Base-by-base conservation (phyloP, 2,329 filamentous ascomycete species). In the Bipolaris sorokiniana region DNA sequence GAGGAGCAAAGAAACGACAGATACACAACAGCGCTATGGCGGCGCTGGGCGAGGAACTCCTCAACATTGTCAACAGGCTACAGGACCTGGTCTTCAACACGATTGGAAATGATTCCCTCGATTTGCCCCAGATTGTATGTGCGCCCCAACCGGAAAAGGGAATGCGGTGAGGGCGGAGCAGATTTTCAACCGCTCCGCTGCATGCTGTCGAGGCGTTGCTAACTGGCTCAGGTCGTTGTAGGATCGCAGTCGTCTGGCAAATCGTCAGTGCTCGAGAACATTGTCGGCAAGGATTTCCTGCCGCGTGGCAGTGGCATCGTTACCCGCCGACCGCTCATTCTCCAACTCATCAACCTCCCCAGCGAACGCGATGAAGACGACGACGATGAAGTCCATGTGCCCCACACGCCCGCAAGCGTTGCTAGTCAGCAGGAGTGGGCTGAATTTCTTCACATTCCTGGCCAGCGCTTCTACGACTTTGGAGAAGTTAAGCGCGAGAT, bases 41-140 rank as follows among this genome's bases (percentile, higher is more conserved):
- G 76, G 88, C 94, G 73, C 88, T 99, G 72, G 94, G 95, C 75
- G 95, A 99, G 80, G 93, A 99, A 80, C 83, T 99, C 79, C 87
- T 99, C 77, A 88, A 87, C 69, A 96, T 92, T 65, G 95, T 99
- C 81, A 99, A 99, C 84, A 96, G 96, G 84, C 85, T 99, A 73
- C 95, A 99, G 80, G 95, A 98, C 79, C 82, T 99, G 74, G 95
- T 99, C 74, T 99, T 99, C 84, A 99, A 99, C 82, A 99, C 95
- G 68, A 99, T 99, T 78, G 95, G 95, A 79, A 98, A 93, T 82
- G 95, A 99, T 79, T 98, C 94, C 51, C 86, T 99, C 60, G 95
- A 99, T 80, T 83, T 99, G 56, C 95, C 95, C 57, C 95, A 99
- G 81, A 99, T 99, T 84, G 95, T 97, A 88, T 82, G 95, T 97